Base-by-base conservation (phyloP, 1,139 yeast species). In the Pichia sp. region DNA sequence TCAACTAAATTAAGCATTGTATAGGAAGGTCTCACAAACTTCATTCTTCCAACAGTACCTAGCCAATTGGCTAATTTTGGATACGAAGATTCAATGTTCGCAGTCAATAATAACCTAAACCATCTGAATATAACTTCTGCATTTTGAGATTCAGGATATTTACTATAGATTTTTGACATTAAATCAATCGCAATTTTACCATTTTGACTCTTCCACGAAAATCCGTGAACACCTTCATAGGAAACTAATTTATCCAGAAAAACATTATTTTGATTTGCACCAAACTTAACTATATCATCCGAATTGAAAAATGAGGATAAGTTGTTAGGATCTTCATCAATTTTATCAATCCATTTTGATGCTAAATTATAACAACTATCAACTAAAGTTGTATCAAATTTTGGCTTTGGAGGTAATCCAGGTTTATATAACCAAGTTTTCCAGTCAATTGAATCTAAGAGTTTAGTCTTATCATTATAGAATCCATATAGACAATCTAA, bases 1-100 rank as follows among this genome's bases (percentile, higher is more conserved):
- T 87, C 87, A 29, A 84, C 91, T 27, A 72, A 65, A 65, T 81
- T 77, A 56, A 90, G 73, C 56, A 82, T 70, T 42, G 80, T 76
- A 70, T 80, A 89, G 1, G 95, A 90, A 29, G 96, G 96, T 67
- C 96, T 79, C 42, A 88, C 96, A 66, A 83, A 90, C 73, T 90
- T 90, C 96, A 90, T 90, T 73, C 97, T 80, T 27, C 97, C 97
- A 30, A 89, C 95, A 3, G 93, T 83, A 10, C 95, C 95, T 53
- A 90, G 74, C 96, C 96, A 90, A 51, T 80, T 79, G 9, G 95
- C 90, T 47, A 87, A 70, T 44, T 70, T 70, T 52, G 69, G 70
- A 64, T 83, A 81, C 52, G 73, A 72, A 39, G 73, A 67, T 19
- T 69, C 59, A 53, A 79, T 70, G 18, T 71, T 69, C 18, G 81